Percentiles rank a stretch among this genome's conserved stretches.
Conservation (phyloP, 345 rosid genomes). For the Moricandia arvensis region DNA sequence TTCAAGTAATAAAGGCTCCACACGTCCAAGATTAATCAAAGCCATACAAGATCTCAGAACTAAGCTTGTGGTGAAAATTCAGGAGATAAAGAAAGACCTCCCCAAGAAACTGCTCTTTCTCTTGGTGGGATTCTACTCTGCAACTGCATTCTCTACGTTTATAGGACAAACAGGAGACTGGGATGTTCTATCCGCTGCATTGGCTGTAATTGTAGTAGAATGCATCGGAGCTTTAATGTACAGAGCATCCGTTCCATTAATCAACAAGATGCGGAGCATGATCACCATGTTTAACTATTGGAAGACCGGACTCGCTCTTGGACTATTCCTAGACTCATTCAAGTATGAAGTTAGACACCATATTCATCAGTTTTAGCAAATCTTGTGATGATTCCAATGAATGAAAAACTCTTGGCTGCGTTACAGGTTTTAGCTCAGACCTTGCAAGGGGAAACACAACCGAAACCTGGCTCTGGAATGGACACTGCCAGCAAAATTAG, state of each 20-base stretch:
- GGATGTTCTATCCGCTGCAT: conserved; percentile 92
- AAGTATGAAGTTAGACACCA: conserved; percentile 52
- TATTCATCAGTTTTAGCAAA: conserved; percentile 13
- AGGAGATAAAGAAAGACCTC: conserved; percentile 60
- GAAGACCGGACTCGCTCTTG: conserved; percentile 87
- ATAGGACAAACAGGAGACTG: conserved; percentile 99
- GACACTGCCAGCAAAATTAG: conserved; percentile 11
- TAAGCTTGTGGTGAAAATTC: conserved; percentile 52
- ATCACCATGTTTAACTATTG: conserved; percentile 78
- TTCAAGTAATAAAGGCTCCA: conserved; percentile 36
- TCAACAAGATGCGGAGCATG: conserved; percentile 49
- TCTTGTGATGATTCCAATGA: conserved; percentile 6
- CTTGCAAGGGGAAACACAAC: conserved; percentile 7
- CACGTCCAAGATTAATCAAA: conserved; percentile 61
- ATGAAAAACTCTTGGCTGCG: conserved; percentile 21
- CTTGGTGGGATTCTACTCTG: conserved; percentile 86
- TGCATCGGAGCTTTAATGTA: conserved; percentile 93
- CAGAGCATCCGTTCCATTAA: conserved; percentile 53
- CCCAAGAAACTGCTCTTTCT: conserved; percentile 76
- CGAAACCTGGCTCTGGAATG: conserved; percentile 6
- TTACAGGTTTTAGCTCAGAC: conserved; percentile 34
- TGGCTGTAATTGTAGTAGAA: conserved; percentile 76
- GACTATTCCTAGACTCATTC: conserved; percentile 94
- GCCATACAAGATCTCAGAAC: conserved; percentile 56
- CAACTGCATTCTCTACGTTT: conserved; percentile 53